Evolutionary conservation across 1,284 basidiomycete genomes (phyloP).

Genomic region (Chalciporus piperatoides): DNA sequence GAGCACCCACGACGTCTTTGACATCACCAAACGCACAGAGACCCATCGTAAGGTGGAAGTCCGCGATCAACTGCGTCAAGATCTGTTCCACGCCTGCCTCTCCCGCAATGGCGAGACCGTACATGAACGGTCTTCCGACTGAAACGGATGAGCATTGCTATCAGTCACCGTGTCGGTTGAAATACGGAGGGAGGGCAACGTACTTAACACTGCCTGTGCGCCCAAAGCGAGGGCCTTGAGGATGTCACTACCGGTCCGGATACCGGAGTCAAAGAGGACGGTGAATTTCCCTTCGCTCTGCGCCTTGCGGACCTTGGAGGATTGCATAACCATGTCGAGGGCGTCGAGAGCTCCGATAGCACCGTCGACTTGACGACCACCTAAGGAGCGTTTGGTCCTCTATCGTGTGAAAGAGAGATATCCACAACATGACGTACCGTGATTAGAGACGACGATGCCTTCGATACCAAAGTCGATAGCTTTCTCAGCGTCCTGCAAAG

Average conservation of each 20-base stretch:
- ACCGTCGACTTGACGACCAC: constrained; percentile 80
- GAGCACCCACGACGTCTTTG: constrained; percentile 36
- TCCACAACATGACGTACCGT: constrained; percentile 45
- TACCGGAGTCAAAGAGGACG: constrained; percentile 77
- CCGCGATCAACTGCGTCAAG: constrained; percentile 48
- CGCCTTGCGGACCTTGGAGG: constrained; percentile 52
- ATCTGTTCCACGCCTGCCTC: constrained; percentile 54
- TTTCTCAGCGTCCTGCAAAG: constrained; percentile 59
- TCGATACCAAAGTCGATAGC: constrained; percentile 66
- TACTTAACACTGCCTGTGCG: constrained; percentile 61
- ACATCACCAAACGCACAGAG: constrained; percentile 40
- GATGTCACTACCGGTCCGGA: constrained; percentile 72
- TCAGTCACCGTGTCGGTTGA: neutral
- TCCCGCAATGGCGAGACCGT: constrained; percentile 51
- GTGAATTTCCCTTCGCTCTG: constrained; percentile 59
- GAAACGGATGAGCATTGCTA: neutral
- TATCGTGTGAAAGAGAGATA: neutral
- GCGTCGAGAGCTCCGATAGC: constrained; percentile 70
- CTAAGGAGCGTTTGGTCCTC: constrained; percentile 30
- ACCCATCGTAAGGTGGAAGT: constrained; percentile 53
- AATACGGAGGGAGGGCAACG: constrained; percentile 29
- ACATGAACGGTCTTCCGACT: constrained; percentile 50
- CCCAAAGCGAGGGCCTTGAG: constrained; percentile 74
- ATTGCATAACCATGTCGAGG: constrained; percentile 58
- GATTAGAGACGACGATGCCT: constrained; percentile 79